A percentile compares a stretch with the other conserved stretches of the same genome.
phyloP scores from a whole-genome alignment of 306 rosid genomes.

The Aeschynomene evenia region DNA sequence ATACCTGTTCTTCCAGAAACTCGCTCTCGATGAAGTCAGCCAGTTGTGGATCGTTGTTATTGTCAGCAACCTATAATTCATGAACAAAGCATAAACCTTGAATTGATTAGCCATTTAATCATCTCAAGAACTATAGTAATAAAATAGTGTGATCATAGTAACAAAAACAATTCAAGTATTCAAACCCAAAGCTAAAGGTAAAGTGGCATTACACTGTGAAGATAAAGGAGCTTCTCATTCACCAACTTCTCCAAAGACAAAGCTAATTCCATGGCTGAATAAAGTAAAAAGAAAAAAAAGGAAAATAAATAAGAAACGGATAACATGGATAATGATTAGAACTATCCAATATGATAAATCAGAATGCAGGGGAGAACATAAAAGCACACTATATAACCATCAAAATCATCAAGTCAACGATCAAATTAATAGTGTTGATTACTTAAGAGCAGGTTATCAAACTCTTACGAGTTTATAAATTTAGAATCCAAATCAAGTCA shows the following conservation, averaged over 20 bases:
- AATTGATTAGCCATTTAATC: background rate
- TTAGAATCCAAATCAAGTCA: too few species aligned
- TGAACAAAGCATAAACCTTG: background rate
- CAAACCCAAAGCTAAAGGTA: background rate
- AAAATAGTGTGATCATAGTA: background rate
- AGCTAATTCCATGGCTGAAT: slow-evolving; percentile 56
- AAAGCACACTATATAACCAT: too few species aligned
- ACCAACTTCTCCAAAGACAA: slow-evolving; percentile 55
- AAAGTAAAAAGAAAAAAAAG: background rate
- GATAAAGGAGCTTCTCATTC: slow-evolving; percentile 46
- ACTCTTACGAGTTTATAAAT: too few species aligned
- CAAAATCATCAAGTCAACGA: too few species aligned
- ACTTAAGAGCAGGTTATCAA: too few species aligned
- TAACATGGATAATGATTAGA: background rate
- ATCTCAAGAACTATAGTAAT: background rate
- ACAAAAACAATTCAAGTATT: background rate
- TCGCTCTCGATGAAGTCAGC: slow-evolving; percentile 49
- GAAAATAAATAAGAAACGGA: background rate
- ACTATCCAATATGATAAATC: background rate
- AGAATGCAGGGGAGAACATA: too few species aligned
- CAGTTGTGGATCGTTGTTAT: slow-evolving; percentile 49
- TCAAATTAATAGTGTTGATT: too few species aligned
- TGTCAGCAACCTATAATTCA: slow-evolving; percentile 40
- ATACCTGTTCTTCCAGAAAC: slow-evolving; percentile 51
- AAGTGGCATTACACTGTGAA: slow-evolving; percentile 45